Percentiles rank a stretch among this genome's conserved stretches.
Conservation (phyloP, 805 yeast species). For the Nakazawaea sp. region DNA sequence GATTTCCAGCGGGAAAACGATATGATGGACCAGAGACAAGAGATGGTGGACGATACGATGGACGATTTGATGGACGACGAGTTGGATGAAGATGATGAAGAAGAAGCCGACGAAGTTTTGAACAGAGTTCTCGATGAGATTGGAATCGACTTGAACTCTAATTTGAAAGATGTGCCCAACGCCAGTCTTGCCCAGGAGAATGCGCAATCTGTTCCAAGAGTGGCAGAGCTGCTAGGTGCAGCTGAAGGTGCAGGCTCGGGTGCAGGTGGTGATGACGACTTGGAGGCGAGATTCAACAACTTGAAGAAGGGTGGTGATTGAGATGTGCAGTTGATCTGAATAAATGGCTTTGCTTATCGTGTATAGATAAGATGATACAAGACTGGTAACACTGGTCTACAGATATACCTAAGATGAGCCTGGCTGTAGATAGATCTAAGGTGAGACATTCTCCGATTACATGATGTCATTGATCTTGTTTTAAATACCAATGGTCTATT, state of each 20-base stretch:
- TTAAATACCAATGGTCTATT: too few relatives aligned
- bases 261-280: constrained; percentile 54
- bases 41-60: constrained; percentile 96
- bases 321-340: too few relatives aligned
- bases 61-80: constrained; percentile 96
- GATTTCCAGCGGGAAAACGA: constrained; percentile 94
- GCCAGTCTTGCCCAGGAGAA: constrained; percentile 16
- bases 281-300: constrained; percentile 84
- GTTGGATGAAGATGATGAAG: constrained; percentile 71
- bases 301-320: constrained; percentile 65
- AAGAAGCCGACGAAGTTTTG: constrained; percentile 87
- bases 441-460: too few relatives aligned
- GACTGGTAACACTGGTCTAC: too few relatives aligned
- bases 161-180: constrained; percentile 38
- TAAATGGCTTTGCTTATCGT: too few relatives aligned
- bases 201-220: constrained; percentile 10
- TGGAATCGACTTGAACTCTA: constrained; percentile 72
- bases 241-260: constrained; percentile 32
- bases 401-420: too few relatives aligned
- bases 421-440: too few relatives aligned
- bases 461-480: too few relatives aligned
- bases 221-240: constrained; percentile 47
- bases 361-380: too few relatives aligned
- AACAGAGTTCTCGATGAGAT: constrained; percentile 91
- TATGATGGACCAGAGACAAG: constrained; percentile 97